phyloP scores from a whole-genome alignment of 2,329 filamentous ascomycete genomes.

The Cryphonectria nitschkei region DNA sequence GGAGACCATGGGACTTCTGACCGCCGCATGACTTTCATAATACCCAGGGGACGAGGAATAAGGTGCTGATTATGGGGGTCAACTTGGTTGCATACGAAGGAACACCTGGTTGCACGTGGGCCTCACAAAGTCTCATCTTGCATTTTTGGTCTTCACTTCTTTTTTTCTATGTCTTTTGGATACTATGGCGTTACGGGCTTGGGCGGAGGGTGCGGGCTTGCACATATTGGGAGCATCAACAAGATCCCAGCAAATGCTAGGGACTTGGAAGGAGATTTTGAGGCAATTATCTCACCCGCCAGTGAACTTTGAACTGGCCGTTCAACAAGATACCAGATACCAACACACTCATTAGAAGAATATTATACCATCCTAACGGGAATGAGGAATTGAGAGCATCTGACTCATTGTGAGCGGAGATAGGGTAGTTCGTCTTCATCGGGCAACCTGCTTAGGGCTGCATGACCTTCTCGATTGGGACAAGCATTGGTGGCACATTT shows the following conservation, averaged over 20 bases:
- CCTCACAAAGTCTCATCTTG: background rate
- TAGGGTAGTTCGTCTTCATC: constrained; percentile 1
- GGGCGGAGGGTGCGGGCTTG: background rate
- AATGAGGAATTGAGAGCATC: background rate
- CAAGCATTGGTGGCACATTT: constrained; percentile 3
- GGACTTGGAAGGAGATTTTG: background rate
- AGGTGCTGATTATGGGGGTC: background rate
- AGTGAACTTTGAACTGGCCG: background rate
- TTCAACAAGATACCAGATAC: background rate
- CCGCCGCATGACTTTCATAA: constrained; percentile 2
- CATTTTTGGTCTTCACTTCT: background rate
- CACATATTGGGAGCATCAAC: background rate
- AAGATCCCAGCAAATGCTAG: background rate
- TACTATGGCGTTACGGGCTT: background rate
- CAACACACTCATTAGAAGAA: background rate
- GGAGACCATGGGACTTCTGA: constrained; percentile 10
- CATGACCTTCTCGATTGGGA: constrained; percentile 10
- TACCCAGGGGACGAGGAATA: background rate
- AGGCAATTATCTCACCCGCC: background rate
- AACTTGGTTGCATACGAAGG: background rate
- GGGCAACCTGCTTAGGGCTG: background rate
- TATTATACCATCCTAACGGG: background rate
- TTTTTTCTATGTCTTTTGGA: background rate
- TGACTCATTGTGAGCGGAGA: background rate
- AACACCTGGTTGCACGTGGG: background rate